Percentiles rank a stretch among this genome's conserved stretches.
These are phyloP conservation scores for Melampsora americana DNA, from an alignment of 1,284 basidiomycete species.

Conservation along the genomic window DNA sequence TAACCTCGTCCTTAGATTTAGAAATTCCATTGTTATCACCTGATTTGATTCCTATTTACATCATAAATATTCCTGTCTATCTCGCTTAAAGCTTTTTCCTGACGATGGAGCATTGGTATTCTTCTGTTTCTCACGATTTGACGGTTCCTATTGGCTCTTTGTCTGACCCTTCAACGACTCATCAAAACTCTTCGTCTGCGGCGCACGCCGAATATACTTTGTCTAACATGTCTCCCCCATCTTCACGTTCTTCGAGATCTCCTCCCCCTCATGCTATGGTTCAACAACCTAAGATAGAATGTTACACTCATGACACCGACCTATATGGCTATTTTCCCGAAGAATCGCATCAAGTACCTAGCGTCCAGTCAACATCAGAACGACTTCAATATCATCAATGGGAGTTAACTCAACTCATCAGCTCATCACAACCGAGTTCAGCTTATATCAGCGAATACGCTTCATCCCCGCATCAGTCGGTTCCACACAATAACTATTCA, in stretches of 20 bases:
- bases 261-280: not conserved
- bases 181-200: not conserved
- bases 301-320: not conserved
- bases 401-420: not conserved
- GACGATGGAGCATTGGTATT: slow-evolving; percentile 40
- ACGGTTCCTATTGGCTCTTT: slow-evolving; percentile 15
- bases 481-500: slow-evolving; percentile 1
- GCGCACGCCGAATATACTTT: slow-evolving; percentile 2
- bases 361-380: not conserved
- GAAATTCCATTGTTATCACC: too few species aligned
- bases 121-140: slow-evolving; percentile 16
- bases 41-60: too few species aligned
- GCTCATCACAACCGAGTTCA: slow-evolving; percentile 2
- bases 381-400: slow-evolving; percentile 6
- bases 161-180: not conserved
- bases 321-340: slow-evolving; percentile 1
- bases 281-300: not conserved
- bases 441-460: not conserved
- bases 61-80: too few species aligned
- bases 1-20: too few species aligned
- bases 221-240: slow-evolving; percentile 1
- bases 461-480: not conserved
- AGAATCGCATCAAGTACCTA: not conserved
- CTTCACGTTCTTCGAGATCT: slow-evolving; percentile 6
- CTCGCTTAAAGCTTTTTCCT: not conserved